Conservation (phyloP, 352 stramenopile species). For the Phytopythium sindhum region DNA sequence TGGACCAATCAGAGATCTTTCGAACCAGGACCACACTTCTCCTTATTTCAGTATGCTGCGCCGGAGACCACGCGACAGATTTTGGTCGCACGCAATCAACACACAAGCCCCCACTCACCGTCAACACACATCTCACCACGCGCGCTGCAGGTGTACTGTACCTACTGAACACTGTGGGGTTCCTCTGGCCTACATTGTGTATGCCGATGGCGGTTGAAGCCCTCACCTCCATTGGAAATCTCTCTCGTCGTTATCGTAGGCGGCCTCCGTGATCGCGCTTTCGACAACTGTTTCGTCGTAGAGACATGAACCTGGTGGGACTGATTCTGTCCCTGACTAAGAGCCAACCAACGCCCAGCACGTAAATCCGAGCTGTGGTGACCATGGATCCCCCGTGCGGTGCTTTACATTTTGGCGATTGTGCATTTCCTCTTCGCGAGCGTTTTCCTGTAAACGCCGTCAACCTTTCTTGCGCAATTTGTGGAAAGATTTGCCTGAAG, state of each 20-base stretch:
- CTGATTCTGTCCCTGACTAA: background rate
- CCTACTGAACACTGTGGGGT: no score
- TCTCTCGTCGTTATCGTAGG: background rate
- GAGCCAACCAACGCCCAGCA: slow-evolving; percentile 1
- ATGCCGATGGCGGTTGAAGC: background rate
- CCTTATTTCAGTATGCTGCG: no score
- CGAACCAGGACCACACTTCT: background rate
- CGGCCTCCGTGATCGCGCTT: no score
- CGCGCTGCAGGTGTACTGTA: no score
- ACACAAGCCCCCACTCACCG: no score
- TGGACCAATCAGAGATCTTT: background rate
- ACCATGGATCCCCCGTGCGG: background rate
- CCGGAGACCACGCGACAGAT: no score
- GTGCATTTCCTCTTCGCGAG: background rate
- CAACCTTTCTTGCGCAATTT: no score
- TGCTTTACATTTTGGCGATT: background rate
- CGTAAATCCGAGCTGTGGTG: background rate
- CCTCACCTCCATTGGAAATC: background rate
- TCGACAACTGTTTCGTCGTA: background rate
- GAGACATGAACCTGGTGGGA: slow-evolving; percentile 1
- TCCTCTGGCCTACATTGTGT: background rate
- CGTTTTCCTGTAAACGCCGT: background rate
- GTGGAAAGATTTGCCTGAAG: background rate
- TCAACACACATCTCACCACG: no score
- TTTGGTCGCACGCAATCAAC: no score